Percentiles rank a stretch among this genome's conserved stretches.
Evolutionary conservation across 73 alveolate genomes (phyloP).

Genomic region (Tetrahymena malaccensis): DNA sequence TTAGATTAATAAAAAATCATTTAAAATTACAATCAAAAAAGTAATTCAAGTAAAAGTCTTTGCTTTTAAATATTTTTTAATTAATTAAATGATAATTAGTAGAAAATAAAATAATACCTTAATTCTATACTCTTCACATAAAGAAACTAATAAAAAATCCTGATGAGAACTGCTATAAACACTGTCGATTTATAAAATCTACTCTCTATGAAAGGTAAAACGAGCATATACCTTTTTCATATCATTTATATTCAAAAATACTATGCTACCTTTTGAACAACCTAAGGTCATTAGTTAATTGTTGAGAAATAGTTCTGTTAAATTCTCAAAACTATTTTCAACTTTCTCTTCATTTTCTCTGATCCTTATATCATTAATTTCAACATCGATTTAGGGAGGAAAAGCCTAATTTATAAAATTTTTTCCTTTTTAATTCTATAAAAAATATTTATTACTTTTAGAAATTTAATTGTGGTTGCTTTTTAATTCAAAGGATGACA

Average conservation of each 20-base stretch:
- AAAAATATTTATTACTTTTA: background rate
- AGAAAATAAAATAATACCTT: background rate
- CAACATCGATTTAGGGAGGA: background rate
- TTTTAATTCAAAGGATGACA: background rate
- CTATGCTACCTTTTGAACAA: background rate
- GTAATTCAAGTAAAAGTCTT: no score
- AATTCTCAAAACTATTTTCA: background rate
- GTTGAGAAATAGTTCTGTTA: background rate
- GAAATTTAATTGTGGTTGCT: background rate
- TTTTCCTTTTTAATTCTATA: background rate
- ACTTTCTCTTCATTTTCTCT: background rate
- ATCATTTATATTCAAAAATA: background rate
- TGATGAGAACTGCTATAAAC: background rate
- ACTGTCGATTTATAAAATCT: background rate
- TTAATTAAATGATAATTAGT: no score
- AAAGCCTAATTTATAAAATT: background rate
- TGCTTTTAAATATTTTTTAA: no score
- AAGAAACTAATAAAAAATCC: background rate
- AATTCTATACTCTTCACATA: background rate
- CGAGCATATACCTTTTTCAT: background rate
- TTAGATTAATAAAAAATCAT: no score
- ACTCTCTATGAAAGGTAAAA: background rate
- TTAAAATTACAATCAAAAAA: no score
- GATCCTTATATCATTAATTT: background rate
- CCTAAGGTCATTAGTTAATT: background rate